A percentile compares a stretch with the other conserved stretches of the same genome.
These are phyloP conservation scores for Lachancea dasiensis DNA, from an alignment of 805 yeast species.

Conservation along the genomic window DNA sequence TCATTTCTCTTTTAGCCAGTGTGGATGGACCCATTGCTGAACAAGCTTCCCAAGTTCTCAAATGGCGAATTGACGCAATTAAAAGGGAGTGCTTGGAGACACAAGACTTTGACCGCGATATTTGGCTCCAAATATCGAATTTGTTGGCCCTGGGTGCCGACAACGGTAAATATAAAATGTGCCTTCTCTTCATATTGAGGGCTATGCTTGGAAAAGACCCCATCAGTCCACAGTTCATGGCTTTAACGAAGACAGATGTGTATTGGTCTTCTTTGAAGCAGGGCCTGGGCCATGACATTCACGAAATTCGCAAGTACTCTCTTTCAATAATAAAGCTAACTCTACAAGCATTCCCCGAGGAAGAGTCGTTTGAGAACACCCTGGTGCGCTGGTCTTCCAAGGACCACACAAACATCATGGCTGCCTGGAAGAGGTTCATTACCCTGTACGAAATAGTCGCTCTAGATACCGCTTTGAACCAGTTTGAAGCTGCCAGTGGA, in stretches of 20 bases:
- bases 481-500: constrained; percentile 66
- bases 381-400: constrained; percentile 20
- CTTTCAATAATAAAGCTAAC: constrained; percentile 61
- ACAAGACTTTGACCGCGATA: constrained; percentile 22
- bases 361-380: constrained; percentile 7
- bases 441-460: constrained; percentile 78
- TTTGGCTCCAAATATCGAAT: constrained; percentile 44
- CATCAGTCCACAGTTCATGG: not conserved
- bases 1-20: constrained; percentile 19
- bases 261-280: constrained; percentile 57
- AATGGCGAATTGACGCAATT: constrained; percentile 48
- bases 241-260: constrained; percentile 17
- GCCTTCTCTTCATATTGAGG: constrained; percentile 52
- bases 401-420: constrained; percentile 29
- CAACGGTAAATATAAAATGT: constrained; percentile 36
- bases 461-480: constrained; percentile 80
- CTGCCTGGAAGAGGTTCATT: constrained; percentile 64
- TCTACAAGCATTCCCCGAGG: constrained; percentile 39
- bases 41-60: constrained; percentile 27
- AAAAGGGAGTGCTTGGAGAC: constrained; percentile 15
- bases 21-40: constrained; percentile 16
- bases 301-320: constrained; percentile 65
- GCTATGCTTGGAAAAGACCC: constrained; percentile 32
- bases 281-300: constrained; percentile 49
- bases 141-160: constrained; percentile 28